Base-by-base conservation (phyloP, 1,139 yeast species). In the Scheffersomyces cryptocercus region DNA sequence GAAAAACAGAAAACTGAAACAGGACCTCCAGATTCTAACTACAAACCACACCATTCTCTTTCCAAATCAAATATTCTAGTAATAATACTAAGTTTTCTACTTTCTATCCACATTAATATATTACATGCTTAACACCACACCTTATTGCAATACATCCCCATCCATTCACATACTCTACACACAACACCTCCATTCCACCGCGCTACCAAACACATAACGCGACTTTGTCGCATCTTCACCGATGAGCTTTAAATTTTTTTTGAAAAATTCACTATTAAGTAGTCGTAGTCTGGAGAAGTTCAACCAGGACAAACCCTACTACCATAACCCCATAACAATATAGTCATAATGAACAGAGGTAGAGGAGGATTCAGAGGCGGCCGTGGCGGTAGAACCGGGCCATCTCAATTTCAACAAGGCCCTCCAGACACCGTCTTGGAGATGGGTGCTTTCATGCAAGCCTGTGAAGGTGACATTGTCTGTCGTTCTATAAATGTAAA, bases 401-500 rank as follows among this genome's bases (percentile, higher is more conserved):
- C 80, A 45, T 64, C 73, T 42, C 66, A 67, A 50, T 76, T 75
- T 52, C 86, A 84, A 57, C 85, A 80, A 68, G 96, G 93, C 42
- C 99, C 99, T 41, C 99, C 99, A 64, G 98, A 90, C 55, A 75
- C 84, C 44, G 97, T 87, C 34, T 79, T 88, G 59, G 99, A 93
- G 70, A 88, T 95, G 95, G 99, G 99, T 47, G 65, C 87, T 16
- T 95, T 90, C 65, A 59, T 89, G 68, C 96, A 91, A 67, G 79
- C 95, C 11, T 91, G 97, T 67, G 99, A 95, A 70, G 97, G 97
- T 48, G 99, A 95, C 63, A 87, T 95, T 64, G 96, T 95, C 44
- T 93, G 98, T 75, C 89, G 93, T 62, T 89, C 97, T 39, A 88
- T 88, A 61, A 93, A 93, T 68, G 82, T 88, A 49, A 93, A 93